Base-by-base conservation (phyloP, 352 stramenopile species). In the Globisporangium recalcitrans region DNA sequence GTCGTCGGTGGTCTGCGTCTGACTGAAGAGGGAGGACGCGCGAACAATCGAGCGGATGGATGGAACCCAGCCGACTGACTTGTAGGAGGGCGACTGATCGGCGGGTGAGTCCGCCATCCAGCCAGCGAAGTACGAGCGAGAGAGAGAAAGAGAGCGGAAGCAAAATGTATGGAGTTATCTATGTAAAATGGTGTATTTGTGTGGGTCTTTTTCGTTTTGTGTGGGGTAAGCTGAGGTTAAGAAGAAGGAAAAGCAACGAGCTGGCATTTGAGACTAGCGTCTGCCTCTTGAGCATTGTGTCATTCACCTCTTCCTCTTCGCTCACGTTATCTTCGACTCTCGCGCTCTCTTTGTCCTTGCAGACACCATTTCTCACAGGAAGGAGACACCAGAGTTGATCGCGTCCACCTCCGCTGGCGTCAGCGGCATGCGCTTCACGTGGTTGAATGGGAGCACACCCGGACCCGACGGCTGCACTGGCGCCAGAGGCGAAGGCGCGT, bases 361-460 rank as follows among this genome's bases (percentile, higher is more conserved):
- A 46, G 19, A 8, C 26, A 27, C 53, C 36, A 29, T 9, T 58
- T 5, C 64, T 62, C 85, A 93, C 71, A 93, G 68, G 68, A 88
- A 90, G 46, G 80, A 73, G 51, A 91, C 60, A 58, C 82, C 85
- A 52, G 72, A 88, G 74, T 94, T 94, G 77, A 94, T 94, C 47
- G 85, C 82, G 31, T 80, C 72, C 46, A 92, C 71, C 63, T 94
- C 82, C 29, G 72, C 69, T 13, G 70, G 69, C 44, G 80, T 85
- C 48, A 94, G 67, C 58, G 82, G 77, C 63, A 90, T 63, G 59
- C 81, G 81, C 67, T 90, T 91, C 16, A 71, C 58, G 63, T 78
- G 75, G 51, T 64, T 71, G 66, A 91, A 91, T 40, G 77, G 72
- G 58, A 93, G 68, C 29, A 93, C 85, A 44, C 79, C 63, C 3